phyloP scores from a whole-genome alignment of 768 basidiomycete genomes.

The Collybia sordida region DNA sequence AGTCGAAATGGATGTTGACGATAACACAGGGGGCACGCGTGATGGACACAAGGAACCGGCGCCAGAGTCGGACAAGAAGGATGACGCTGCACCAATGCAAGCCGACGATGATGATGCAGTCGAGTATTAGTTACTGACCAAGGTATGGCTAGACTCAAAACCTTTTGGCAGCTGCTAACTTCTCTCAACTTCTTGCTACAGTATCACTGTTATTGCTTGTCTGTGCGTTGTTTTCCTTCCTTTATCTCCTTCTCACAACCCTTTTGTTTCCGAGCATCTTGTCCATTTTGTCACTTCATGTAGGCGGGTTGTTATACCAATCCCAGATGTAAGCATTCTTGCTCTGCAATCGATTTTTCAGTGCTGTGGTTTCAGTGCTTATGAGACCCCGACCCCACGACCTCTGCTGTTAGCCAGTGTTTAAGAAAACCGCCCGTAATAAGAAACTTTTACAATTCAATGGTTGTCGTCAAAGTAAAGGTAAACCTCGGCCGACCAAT shows the following conservation, averaged over 20 bases:
- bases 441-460: too few relatives aligned
- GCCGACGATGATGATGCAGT: slow-evolving; percentile 82
- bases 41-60: slow-evolving; percentile 36
- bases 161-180: neutral
- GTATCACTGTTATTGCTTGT: slow-evolving; percentile 18
- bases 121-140: slow-evolving; percentile 56
- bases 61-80: slow-evolving; percentile 47
- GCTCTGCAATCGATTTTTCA: too few relatives aligned
- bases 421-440: too few relatives aligned
- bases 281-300: neutral
- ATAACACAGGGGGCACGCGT: slow-evolving; percentile 24
- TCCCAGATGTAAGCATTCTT: too few relatives aligned
- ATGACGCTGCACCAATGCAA: slow-evolving; percentile 51
- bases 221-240: slow-evolving; percentile 29
- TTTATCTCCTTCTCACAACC: slow-evolving; percentile 17
- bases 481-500: too few relatives aligned
- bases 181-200: neutral
- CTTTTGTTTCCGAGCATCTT: slow-evolving; percentile 12
- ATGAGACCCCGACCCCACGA: too few relatives aligned
- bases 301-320: too few relatives aligned
- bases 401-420: too few relatives aligned
- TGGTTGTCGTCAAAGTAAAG: too few relatives aligned
- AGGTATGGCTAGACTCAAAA: slow-evolving; percentile 8
- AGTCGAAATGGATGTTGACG: slow-evolving; percentile 39
- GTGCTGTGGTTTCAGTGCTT: too few relatives aligned